Base-by-base conservation (phyloP, 1,284 basidiomycete genomes). In the Sanghuangporus weigelae region DNA sequence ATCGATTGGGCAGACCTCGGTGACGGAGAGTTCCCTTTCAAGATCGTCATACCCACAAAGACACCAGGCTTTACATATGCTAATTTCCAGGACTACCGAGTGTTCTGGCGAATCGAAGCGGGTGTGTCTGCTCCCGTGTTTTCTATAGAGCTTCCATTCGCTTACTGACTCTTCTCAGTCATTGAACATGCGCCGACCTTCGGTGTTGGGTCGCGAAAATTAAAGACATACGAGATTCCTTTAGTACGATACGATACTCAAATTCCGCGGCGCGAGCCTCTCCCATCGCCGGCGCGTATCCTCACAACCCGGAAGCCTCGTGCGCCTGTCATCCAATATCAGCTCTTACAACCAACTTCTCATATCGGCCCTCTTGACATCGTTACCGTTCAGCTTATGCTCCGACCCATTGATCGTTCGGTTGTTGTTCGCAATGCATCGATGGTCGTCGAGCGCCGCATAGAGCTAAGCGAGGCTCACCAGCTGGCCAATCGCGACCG, bases 41-140 rank as follows among this genome's bases (percentile, higher is more conserved):
- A 83, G 57, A 79, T 94, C 68, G 79, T 81, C 57, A 68, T 93
- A 21, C 91, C 92, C 31, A 72, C 81, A 63, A 79, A 81, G 67
- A 78, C 82, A 40, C 75, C 79, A n/a, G 89, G 89, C 21, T 84
- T 84, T 71, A 90, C 87, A 72, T 86, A 85, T 55, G 82, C 84
- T 26, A 81, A 85, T 63, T 91, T 86, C 69, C 87, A 89, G 68
- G 88, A 88, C 70, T 93, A 92, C 73, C 80, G 86, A 51, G 85
- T 89, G 70, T 84, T 84, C 71, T 94, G 92, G 92, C 81, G 89
- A 60, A 77, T 94, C 63, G 92, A 94, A 77, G 91, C 90, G 66
- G 81, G 91, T 87, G 68, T 70, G 87, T 79, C 19, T 55, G 58
- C 65, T 62, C 35, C 62, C 46, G 62, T 66, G 68, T 64, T 50